These are phyloP conservation scores for Helichrysum umbraculigerum DNA, from an alignment of 129 eudicot species.

Conservation along the genomic window DNA sequence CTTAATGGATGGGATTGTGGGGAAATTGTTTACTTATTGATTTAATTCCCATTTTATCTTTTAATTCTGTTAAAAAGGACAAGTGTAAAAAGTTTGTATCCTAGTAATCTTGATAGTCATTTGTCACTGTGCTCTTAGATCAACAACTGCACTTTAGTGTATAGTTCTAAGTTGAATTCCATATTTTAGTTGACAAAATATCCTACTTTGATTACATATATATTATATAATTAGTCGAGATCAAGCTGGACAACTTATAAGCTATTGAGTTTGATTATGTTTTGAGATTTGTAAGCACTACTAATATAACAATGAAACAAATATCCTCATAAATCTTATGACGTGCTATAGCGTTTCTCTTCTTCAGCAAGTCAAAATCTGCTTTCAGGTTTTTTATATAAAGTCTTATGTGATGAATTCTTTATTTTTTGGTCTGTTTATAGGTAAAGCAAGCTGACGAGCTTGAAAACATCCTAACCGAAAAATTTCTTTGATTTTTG, in stretches of 20 bases:
- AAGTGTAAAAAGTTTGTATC: not conserved
- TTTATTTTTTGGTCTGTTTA: constrained; percentile 1
- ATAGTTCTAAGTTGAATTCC: not conserved
- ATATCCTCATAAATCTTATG: not conserved
- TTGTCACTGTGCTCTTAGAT: not conserved
- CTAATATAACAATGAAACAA: not conserved
- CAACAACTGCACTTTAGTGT: not conserved
- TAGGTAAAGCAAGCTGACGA: constrained; percentile 98
- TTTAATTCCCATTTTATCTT: constrained; percentile 15
- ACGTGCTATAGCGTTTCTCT: not conserved
- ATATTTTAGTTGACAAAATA: not conserved
- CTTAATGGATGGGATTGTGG: too few species aligned
- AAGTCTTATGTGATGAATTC: constrained; percentile 3
- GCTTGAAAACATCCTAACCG: constrained; percentile 90
- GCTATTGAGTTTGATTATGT: not conserved
- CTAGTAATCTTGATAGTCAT: not conserved
- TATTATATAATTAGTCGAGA: constrained; percentile 7
- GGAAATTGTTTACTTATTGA: too few species aligned
- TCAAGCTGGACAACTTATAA: not conserved
- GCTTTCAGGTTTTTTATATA: not conserved
- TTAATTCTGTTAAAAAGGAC: not conserved
- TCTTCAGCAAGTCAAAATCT: not conserved
- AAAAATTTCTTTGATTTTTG: constrained; percentile 90
- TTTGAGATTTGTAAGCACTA: too few species aligned
- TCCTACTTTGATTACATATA: not conserved